Evolutionary conservation across 192 early-diverging fungal genomes (phyloP).

Genomic region (Backusella australiensis): DNA sequence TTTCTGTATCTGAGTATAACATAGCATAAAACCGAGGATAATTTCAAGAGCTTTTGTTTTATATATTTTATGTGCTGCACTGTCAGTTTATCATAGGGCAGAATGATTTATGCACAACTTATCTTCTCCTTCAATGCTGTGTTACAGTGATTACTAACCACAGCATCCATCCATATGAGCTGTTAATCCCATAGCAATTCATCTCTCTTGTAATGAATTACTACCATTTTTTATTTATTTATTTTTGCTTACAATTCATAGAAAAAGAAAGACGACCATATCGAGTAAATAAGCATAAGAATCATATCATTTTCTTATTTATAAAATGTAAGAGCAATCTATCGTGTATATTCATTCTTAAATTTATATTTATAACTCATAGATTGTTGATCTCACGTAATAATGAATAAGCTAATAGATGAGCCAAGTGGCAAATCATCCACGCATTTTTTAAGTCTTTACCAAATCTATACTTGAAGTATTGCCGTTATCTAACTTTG

Average conservation of each 20-base stretch:
- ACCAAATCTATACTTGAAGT: not conserved
- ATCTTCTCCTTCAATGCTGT: not conserved
- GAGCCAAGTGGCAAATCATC: too few species aligned
- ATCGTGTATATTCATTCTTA: too few species aligned
- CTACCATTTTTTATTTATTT: too few species aligned
- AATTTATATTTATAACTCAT: too few species aligned
- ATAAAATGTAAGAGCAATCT: not conserved
- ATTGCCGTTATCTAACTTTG: not conserved
- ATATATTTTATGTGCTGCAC: slow-evolving; percentile 3
- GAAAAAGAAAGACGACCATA: not conserved
- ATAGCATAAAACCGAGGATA: not conserved
- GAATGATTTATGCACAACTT: not conserved
- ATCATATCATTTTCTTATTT: not conserved
- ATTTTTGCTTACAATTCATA: too few species aligned
- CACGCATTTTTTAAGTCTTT: not conserved
- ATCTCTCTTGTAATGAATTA: too few species aligned
- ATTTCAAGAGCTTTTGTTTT: not conserved
- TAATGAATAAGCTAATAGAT: too few species aligned
- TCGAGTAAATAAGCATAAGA: not conserved
- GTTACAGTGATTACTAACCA: not conserved
- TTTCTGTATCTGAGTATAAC: not conserved
- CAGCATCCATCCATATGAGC: not conserved
- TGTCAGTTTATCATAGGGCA: not conserved
- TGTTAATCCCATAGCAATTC: too few species aligned
- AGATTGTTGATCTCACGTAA: too few species aligned